Evolutionary conservation across 345 rosid genomes (phyloP), one percentile per base, ranked within the genome.

Genomic region (Eutrema heterophyllum): DNA sequence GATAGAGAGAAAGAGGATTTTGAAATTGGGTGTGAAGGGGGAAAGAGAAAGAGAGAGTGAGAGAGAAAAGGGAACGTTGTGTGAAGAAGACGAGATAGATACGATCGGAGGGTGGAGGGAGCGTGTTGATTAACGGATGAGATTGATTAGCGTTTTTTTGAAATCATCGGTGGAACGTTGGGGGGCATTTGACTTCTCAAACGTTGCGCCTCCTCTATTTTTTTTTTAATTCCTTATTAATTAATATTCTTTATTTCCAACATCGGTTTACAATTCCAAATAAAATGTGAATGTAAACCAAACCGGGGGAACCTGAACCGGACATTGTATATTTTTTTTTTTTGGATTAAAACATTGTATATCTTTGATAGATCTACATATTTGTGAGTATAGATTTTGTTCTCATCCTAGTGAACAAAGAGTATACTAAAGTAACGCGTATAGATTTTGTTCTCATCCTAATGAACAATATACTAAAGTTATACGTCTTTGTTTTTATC

Each of bases 71-170:
- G 68, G 26, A 59, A 46, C 51, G 54, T 32, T 60, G 24, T 13
- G 27, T 8, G 29, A 45, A 70, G 67, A 56, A 48, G 67, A 39
- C 26, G 54, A 70, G 71, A 63, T 30, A 18, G 75, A 53, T 55
- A 21, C 7, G 51, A 76, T 76, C 80, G 71, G 76, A 77, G 61
- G 80, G 80, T 70, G 45, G 16, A 70, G 13, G 67, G 72, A 77
- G 72, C 80, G 76, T 64, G 2, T 70, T 10, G 16, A 70, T 64
- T n/a, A 49, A 70, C 80, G 80, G 71, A 0, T 57, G 40, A 40
- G 80, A 77, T 77, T 64, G 8, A 64, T 24, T 64, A 0, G 2
- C 2, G 6, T 12, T 38, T 61, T 52, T 73, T 77, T 70, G 54
- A 77, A 75, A 13, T 63, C n/a, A 10, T 68, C 13, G 11, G 24